phyloP scores from a whole-genome alignment of 2,329 filamentous ascomycete species.

The Cytospora mali region DNA sequence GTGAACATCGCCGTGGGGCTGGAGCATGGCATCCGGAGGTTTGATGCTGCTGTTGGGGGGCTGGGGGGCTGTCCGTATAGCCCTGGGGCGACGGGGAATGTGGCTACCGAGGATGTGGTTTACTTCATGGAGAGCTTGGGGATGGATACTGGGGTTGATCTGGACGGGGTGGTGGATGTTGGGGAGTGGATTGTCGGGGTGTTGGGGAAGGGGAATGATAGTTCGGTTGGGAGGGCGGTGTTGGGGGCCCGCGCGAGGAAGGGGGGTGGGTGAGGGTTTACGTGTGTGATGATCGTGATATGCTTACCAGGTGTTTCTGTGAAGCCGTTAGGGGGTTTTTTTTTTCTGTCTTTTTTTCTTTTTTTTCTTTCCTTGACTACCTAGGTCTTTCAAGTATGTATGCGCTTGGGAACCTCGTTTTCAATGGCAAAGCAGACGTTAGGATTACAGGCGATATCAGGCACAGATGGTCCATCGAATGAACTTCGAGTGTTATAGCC shows the following conservation, averaged over 20 bases:
- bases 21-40: slow-evolving; percentile 75
- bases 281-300: not conserved
- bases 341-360: too few species aligned
- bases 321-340: not conserved
- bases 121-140: slow-evolving; percentile 77
- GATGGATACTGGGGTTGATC: slow-evolving; percentile 71
- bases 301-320: not conserved
- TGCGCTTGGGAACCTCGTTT: too few species aligned
- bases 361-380: too few species aligned
- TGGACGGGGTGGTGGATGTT: slow-evolving; percentile 67
- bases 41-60: slow-evolving; percentile 79
- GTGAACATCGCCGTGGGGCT: slow-evolving; percentile 79
- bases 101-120: slow-evolving; percentile 81
- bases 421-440: too few species aligned
- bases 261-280: not conserved
- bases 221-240: slow-evolving; percentile 68
- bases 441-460: too few species aligned
- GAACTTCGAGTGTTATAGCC: too few species aligned
- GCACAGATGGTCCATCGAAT: too few species aligned
- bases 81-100: slow-evolving; percentile 84
- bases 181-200: slow-evolving; percentile 72
- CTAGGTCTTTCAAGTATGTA: too few species aligned
- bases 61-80: slow-evolving; percentile 85
- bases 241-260: slow-evolving; percentile 49
- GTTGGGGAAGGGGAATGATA: slow-evolving; percentile 65